Percentiles rank a stretch among this genome's conserved stretches.
Evolutionary conservation across 2,329 filamentous ascomycete genomes (phyloP).

Genomic region (Sporothrix brasiliensis): DNA sequence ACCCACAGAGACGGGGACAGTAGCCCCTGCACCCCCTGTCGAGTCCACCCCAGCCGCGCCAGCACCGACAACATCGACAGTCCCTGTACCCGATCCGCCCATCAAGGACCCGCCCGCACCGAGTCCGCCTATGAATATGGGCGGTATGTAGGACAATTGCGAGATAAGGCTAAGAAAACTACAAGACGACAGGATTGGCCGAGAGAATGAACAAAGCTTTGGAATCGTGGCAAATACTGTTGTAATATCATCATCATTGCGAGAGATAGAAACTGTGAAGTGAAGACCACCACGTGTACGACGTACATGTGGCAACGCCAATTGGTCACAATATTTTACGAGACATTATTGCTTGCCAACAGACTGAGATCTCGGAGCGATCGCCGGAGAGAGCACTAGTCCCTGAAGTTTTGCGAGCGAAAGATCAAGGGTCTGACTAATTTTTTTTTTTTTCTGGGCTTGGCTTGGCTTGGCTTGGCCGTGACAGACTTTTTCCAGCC

Average conservation of each 20-base stretch:
- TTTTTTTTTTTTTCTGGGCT: too few relatives aligned
- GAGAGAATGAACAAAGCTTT: too few relatives aligned
- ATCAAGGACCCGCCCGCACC: constrained; percentile 21
- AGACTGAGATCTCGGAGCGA: background rate
- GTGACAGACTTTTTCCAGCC: background rate
- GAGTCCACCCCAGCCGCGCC: background rate
- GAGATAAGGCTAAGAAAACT: background rate
- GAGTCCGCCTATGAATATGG: constrained; percentile 23
- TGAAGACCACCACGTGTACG: too few relatives aligned
- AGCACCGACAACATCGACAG: background rate
- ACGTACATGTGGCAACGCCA: background rate
- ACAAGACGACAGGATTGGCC: too few relatives aligned
- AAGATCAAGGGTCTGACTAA: background rate
- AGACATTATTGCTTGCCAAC: background rate
- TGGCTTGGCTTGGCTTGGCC: too few relatives aligned
- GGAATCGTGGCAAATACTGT: background rate
- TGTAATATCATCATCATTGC: too few relatives aligned
- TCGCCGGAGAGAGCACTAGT: background rate
- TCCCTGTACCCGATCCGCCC: constrained; percentile 17
- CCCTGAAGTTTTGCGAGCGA: background rate
- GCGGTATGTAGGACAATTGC: constrained; percentile 17
- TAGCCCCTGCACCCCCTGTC: background rate
- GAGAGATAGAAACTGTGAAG: background rate
- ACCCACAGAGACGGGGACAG: background rate
- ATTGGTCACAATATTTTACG: background rate